Evolutionary conservation across 2,329 filamentous ascomycete species (phyloP), one percentile per base, ranked within the genome.

Genomic region (Aspergillus sp.): DNA sequence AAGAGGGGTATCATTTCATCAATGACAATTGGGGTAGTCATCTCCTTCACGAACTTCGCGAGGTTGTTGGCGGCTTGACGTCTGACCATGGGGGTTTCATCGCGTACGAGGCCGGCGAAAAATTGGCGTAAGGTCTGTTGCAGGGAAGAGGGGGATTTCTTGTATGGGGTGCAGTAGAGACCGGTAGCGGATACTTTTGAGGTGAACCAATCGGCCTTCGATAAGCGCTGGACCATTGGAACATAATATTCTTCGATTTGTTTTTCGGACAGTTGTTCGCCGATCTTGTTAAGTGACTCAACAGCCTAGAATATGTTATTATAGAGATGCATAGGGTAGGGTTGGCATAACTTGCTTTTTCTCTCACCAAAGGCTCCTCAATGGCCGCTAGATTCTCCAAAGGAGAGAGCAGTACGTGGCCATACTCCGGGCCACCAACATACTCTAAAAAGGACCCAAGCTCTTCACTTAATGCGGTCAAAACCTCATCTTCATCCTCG

Each of bases 121-220:
- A 97, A 91, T 76, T 93, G 89, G 71, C 95, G 86, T 58, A 99
- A 87, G 68, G 88, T 89, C 79, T 96, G 91, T 79, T 99, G 95
- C 65, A 93, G 86, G n/a, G 87, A 83, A 51, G 89, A 84, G 55
- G 91, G 89, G 59, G 95, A 91, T 81, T 96, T 96, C 70, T 88
- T 89, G 82, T 99, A 99, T 64, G 95, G 93, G 48, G 88, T 86
- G 74, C 90, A 95, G 81, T 93, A 99, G 62, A 99, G 89, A 62
- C 95, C 95, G 64, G 93, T 96, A 62, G 93, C 95, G 32, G 95
- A 99, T 64, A 99, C 95, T 81, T 98, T 99, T 64, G 95, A 98
- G 57, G 95, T 99, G 78, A 99, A 99, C 95, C 95, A 99, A 80
- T 99, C 95, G 78, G 95, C 95, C 84, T 98, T 99, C 64, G 95